These are phyloP conservation scores for Tieghemiomyces parasiticus DNA, from an alignment of 192 early-diverging fungal species.

Conservation along the genomic window DNA sequence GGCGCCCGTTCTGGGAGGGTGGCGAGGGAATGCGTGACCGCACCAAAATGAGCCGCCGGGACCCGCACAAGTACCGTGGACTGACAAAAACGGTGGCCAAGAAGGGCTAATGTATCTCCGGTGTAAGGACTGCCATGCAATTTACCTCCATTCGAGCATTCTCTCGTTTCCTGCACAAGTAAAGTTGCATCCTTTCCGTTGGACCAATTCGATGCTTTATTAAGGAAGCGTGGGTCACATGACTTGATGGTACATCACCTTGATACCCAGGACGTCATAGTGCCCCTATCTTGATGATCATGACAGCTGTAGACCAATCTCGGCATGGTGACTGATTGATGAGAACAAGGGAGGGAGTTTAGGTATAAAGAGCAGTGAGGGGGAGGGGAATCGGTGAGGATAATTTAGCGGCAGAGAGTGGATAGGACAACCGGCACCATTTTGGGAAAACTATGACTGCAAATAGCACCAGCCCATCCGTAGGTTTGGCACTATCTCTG, in stretches of 20 bases:
- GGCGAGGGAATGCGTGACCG: conserved; percentile 69
- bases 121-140: neutral
- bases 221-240: neutral
- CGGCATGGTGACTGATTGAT: neutral
- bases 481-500: no score
- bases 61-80: conserved; percentile 43
- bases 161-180: neutral
- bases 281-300: neutral
- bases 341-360: neutral
- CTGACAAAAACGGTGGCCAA: conserved; percentile 34
- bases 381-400: no score
- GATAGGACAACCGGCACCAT: no score
- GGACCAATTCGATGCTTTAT: no score
- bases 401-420: no score
- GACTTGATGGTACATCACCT: neutral
- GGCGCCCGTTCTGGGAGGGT: conserved; percentile 78
- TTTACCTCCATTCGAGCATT: neutral
- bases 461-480: no score
- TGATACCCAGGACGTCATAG: neutral
- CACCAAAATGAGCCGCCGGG: conserved; percentile 60
- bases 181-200: no score
- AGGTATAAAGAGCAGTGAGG: neutral
- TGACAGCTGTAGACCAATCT: neutral
- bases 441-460: no score
- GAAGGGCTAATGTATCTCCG: neutral